phyloP scores from a whole-genome alignment of 1,139 yeast species.

The Debaryomycetaceae sp. region DNA sequence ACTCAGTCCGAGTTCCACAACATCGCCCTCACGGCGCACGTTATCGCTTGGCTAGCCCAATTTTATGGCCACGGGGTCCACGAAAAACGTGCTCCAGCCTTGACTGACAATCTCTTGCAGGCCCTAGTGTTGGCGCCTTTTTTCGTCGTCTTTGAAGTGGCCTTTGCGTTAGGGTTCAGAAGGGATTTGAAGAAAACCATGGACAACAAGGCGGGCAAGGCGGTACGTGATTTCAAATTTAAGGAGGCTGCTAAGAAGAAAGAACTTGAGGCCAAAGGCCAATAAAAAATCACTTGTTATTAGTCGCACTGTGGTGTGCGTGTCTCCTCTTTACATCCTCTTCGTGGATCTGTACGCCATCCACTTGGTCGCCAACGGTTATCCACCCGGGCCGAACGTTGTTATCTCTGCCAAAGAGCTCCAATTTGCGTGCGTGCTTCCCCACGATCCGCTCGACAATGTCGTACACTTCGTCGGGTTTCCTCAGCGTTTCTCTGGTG shows the following conservation, averaged over 20 bases:
- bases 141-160: slow-evolving; percentile 75
- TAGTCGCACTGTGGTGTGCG: slow-evolving; percentile 15
- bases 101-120: slow-evolving; percentile 75
- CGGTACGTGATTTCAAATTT: slow-evolving; percentile 21
- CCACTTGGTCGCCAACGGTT: slow-evolving; percentile 76
- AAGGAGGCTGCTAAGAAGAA: slow-evolving; percentile 10
- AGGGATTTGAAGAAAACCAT: slow-evolving; percentile 50
- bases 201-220: slow-evolving; percentile 47
- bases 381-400: slow-evolving; percentile 89
- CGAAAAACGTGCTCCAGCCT: slow-evolving; percentile 83
- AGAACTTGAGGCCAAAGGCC: slow-evolving; percentile 1
- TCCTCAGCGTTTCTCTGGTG: slow-evolving; percentile 83
- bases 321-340: slow-evolving; percentile 46
- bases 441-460: slow-evolving; percentile 84
- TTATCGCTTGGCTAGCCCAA: slow-evolving; percentile 74
- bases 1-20: slow-evolving; percentile 19
- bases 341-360: slow-evolving; percentile 57
- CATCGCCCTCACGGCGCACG: slow-evolving; percentile 38
- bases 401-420: slow-evolving; percentile 83
- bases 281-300: not conserved
- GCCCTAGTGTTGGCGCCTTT: slow-evolving; percentile 89
- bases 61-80: slow-evolving; percentile 83
- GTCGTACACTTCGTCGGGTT: slow-evolving; percentile 89
- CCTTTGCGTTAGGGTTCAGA: slow-evolving; percentile 63
- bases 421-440: slow-evolving; percentile 67